Conservation (phyloP, 805 yeast species). For the Clavispora carvajalis region DNA sequence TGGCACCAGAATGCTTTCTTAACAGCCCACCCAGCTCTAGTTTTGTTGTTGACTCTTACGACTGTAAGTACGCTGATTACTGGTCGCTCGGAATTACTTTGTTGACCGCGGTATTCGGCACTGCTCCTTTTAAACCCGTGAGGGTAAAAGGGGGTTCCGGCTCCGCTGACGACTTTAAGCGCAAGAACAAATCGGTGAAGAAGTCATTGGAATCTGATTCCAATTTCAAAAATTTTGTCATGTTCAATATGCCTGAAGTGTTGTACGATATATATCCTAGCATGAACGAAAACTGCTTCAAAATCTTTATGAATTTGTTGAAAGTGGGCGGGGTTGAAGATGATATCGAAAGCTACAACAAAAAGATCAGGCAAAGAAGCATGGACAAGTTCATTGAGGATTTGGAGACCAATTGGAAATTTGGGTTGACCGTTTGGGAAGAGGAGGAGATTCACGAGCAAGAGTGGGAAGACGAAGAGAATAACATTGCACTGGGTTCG, state of each 20-base stretch:
- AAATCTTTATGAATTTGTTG: constrained; percentile 38
- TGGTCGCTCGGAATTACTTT: constrained; percentile 54
- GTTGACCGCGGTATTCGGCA: constrained; percentile 46
- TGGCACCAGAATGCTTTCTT: constrained; percentile 49
- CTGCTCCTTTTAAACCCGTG: constrained; percentile 44
- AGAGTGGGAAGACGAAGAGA: not conserved
- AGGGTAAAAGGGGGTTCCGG: constrained; percentile 5
- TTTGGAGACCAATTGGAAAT: constrained; percentile 24
- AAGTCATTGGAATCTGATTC: constrained; percentile 27
- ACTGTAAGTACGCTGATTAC: constrained; percentile 44
- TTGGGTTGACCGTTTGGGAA: constrained; percentile 45
- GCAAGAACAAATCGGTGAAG: constrained; percentile 5
- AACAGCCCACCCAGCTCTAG: constrained; percentile 9
- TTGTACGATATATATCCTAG: constrained; percentile 47
- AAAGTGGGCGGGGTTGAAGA: constrained; percentile 33
- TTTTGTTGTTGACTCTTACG: constrained; percentile 21
- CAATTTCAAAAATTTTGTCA: constrained; percentile 40
- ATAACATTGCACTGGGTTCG: not conserved
- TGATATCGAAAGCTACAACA: constrained; percentile 17
- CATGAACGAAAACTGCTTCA: constrained; percentile 39
- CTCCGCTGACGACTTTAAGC: constrained; percentile 5
- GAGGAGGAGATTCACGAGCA: constrained; percentile 23
- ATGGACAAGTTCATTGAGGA: constrained; percentile 29
- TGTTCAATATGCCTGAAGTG: constrained; percentile 32
- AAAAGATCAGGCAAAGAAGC: constrained; percentile 27